These are phyloP conservation scores for Entelexis sorbosivorans DNA, from an alignment of 1,139 yeast species.

Conservation along the genomic window DNA sequence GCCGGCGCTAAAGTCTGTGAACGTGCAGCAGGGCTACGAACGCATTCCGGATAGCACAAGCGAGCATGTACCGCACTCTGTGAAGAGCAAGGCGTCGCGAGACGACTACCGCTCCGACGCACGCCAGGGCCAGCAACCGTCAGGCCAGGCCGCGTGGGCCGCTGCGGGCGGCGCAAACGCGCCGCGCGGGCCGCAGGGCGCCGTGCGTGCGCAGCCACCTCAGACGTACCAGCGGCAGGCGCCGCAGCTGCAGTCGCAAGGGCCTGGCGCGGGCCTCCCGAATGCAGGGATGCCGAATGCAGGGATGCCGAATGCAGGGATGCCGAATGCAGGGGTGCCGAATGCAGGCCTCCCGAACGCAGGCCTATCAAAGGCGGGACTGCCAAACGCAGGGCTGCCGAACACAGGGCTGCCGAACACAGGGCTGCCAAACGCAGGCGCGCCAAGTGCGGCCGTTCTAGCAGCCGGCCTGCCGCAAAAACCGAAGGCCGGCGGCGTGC, in stretches of 20 bases:
- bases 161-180: not conserved
- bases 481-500: not conserved
- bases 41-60: conserved; percentile 11
- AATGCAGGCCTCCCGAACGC: too few relatives aligned
- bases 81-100: conserved; percentile 13
- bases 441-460: too few relatives aligned
- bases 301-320: too few relatives aligned
- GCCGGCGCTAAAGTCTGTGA: conserved; percentile 1
- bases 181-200: conserved; percentile 1
- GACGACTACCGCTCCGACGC: not conserved
- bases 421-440: too few relatives aligned
- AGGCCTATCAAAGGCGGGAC: too few relatives aligned
- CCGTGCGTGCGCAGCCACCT: not conserved
- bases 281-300: too few relatives aligned
- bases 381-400: too few relatives aligned
- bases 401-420: too few relatives aligned
- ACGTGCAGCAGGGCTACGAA: conserved; percentile 14
- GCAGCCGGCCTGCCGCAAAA: not conserved
- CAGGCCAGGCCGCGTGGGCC: not conserved
- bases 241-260: not conserved
- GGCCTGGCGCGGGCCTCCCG: too few relatives aligned
- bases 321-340: too few relatives aligned
- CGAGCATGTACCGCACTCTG: not conserved
- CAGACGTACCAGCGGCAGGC: not conserved
- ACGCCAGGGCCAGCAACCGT: not conserved